Evolutionary conservation across 2,329 filamentous ascomycete species (phyloP), one percentile per base, ranked within the genome.

Genomic region (Colletotrichum sp.): DNA sequence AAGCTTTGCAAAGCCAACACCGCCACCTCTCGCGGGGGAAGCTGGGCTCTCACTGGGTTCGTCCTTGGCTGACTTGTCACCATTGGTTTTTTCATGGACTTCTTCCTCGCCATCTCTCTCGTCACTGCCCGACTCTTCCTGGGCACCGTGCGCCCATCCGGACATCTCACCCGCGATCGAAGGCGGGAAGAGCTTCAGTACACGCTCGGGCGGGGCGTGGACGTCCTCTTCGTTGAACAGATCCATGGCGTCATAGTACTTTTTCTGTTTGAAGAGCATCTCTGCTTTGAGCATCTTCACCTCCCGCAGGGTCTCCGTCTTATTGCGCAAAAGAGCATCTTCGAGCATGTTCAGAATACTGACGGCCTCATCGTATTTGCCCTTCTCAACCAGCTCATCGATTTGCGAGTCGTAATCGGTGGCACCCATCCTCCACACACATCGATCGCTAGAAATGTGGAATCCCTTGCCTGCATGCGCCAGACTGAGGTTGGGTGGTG

Each of bases 381-480:
- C 92, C 75, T 90, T 91, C 24, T 93, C 90, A 2, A 98, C 92
- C 30, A 99, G 89, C 78, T 97, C 92, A 75, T 96, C 91, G 26
- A 98, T 92, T 82, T 99, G 97, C 3, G 93, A 92, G 82, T 98
- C 95, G 81, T 99, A 99, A 78, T 96, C 94, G 48, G 96, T 92
- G 5, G 96, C 94, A 77, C 93, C 95, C 97, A 99, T 98, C 79
- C 97, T 94, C 97, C 97, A 99, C 48, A 99, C 94, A 38, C 91
- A 94, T 60, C 97, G 91, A 71, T 98, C 97, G 81, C 96, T 98
- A 24, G 94, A 94, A 67, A 98, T 96, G 75, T 98, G 91, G 80
- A 99, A 99, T 0, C 96, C 96, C 83, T 99, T 99, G 5, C 95
- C 97, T 1, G 96, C 96, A 85, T 99, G 97, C 0, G 96, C 95